Conservation (phyloP, 1,284 basidiomycete genomes). For the Marasmius sp. region DNA sequence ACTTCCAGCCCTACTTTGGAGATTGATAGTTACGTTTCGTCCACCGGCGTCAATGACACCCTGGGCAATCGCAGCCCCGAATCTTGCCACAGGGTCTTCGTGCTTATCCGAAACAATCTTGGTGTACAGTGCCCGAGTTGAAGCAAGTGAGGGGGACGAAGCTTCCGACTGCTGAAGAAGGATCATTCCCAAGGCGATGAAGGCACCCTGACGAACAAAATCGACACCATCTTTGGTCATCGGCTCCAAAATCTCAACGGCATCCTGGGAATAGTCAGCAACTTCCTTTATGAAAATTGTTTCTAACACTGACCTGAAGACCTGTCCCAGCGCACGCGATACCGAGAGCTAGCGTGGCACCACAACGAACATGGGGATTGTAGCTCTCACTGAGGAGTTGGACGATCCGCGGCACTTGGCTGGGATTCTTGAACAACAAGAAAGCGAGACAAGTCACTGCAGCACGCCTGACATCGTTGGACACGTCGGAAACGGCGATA, state of each 20-base stretch:
- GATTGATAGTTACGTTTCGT: constrained; percentile 89
- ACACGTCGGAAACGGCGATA: constrained; percentile 95
- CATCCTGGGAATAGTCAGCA: constrained; percentile 56
- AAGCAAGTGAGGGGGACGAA: constrained; percentile 76
- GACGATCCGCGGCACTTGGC: constrained; percentile 91
- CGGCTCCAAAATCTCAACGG: constrained; percentile 91
- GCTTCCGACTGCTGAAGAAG: constrained; percentile 94
- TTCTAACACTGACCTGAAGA: constrained; percentile 57
- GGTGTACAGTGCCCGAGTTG: constrained; percentile 79
- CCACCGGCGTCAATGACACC: constrained; percentile 97
- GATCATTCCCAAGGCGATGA: constrained; percentile 93
- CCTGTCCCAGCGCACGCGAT: constrained; percentile 98
- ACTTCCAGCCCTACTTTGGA: constrained; percentile 89
- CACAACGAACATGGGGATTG: constrained; percentile 97
- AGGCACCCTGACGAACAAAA: constrained; percentile 97
- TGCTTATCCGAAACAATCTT: constrained; percentile 94
- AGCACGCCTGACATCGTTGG: constrained; percentile 92
- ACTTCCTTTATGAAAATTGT: background rate
- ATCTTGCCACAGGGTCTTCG: constrained; percentile 96
- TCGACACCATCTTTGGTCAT: constrained; percentile 97
- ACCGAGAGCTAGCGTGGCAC: constrained; percentile 91
- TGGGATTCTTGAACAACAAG: constrained; percentile 92
- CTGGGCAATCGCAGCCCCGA: constrained; percentile 92
- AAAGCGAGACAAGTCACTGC: constrained; percentile 95
- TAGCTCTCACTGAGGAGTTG: constrained; percentile 96